Base-by-base conservation (phyloP, 345 rosid species). In the Gossypium anomalum region DNA sequence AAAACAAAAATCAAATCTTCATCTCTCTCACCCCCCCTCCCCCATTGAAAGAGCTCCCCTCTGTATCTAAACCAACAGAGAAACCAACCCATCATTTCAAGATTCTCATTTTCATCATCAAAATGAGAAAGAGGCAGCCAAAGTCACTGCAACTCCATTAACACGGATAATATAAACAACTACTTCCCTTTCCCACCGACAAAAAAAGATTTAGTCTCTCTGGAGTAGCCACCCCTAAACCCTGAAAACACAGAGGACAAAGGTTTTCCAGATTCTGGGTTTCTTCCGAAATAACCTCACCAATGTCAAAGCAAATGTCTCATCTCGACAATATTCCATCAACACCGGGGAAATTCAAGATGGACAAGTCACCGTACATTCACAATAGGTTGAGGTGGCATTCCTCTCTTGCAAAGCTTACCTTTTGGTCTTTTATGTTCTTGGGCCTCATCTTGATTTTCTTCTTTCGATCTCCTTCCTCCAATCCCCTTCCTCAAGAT, bases 341-440 rank as follows among this genome's bases (percentile, higher is more conserved):
- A 49, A 92, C 97, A 19, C 94, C 97, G 2, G 98, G 97, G 51
- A 94, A 94, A 76, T 92, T 94, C 93, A 94, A 94, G 93, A 92
- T 94, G 89, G 98, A 94, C 23, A 94, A 92, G 82, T 88, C 98
- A 16, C 82, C 93, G 0, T 90, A 87, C 79, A 65, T 84, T 2
- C 80, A 84, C 75, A 85, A 82, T 74, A 85, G 93, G 16, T 59
- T 86, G 72, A 80, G 97, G 77, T 87, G 90, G 86, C 98, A 92
- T 72, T 86, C 92, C 2, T 89, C 97, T 9, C 81, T 87, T 14
- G 86, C 87, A 34, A 94, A 92, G 74, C 92, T 92, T 75, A 85
- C 92, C 77, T 91, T 94, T 68, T 85, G 97, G 95, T 90, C 97
- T 66, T 82, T 92, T 66, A 72, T 92, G 86, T 87, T 89, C 86